Evolutionary conservation across 345 rosid species (phyloP).

Genomic region (Crucihimalaya himalaica): DNA sequence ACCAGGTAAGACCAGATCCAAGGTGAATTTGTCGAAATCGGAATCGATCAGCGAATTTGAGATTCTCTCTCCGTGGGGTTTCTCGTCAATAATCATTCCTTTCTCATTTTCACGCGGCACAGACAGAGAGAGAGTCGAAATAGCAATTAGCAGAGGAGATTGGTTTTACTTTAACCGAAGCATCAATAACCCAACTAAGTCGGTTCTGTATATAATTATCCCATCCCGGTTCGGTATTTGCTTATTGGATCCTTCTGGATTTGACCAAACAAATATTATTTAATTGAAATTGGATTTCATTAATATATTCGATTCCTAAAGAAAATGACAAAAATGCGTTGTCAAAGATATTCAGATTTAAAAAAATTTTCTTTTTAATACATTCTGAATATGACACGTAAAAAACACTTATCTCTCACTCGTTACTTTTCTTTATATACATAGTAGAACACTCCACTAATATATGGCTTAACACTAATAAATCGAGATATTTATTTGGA

Average conservation of each 20-base stretch:
- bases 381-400: too few relatives aligned
- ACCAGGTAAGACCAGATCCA: not conserved
- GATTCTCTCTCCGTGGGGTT: too few relatives aligned
- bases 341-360: not conserved
- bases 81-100: too few relatives aligned
- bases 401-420: too few relatives aligned
- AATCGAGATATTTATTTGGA: constrained; percentile 24
- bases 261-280: too few relatives aligned
- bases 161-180: not conserved
- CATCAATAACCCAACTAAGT: not conserved
- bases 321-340: not conserved
- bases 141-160: not conserved
- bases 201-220: not conserved
- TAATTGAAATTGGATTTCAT: too few relatives aligned
- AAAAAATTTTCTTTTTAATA: too few relatives aligned
- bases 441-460: too few relatives aligned
- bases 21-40: not conserved
- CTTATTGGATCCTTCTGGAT: not conserved
- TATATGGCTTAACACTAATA: too few relatives aligned
- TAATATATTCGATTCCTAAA: not conserved
- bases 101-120: not conserved
- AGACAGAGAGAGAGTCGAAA: not conserved
- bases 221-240: not conserved
- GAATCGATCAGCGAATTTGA: not conserved
- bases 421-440: too few relatives aligned